phyloP scores from a whole-genome alignment of 1,284 basidiomycete species.

The Ganoderma leucocontextum region DNA sequence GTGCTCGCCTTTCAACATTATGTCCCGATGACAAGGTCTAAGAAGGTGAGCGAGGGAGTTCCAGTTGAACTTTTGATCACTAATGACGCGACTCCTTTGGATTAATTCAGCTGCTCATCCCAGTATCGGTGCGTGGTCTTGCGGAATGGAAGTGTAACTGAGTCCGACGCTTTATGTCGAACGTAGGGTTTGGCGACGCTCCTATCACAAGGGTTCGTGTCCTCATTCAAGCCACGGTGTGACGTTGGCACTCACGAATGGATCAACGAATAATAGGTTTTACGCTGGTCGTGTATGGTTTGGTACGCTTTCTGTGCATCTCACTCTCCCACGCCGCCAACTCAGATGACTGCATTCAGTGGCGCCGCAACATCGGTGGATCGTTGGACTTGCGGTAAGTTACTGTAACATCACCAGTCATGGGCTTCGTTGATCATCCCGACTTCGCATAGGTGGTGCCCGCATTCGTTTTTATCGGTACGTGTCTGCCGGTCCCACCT shows the following conservation, averaged over 20 bases:
- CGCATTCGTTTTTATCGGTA: not conserved
- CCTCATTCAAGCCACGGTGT: not conserved
- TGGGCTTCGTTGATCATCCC: not conserved
- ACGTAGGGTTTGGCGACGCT: not conserved
- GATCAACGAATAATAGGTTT: not conserved
- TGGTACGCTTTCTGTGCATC: not conserved
- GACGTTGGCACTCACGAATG: not conserved
- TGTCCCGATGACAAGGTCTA: not conserved
- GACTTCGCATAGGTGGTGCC: not conserved
- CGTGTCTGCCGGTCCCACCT: not conserved
- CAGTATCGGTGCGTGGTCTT: not conserved
- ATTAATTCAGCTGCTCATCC: not conserved
- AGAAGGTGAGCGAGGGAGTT: not conserved
- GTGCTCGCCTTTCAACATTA: not conserved
- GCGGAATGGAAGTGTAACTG: not conserved
- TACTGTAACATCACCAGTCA: not conserved
- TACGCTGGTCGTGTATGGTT: conserved; percentile 2
- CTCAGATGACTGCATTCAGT: not conserved
- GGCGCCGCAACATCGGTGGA: not conserved
- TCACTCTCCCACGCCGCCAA: not conserved
- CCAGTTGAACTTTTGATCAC: not conserved
- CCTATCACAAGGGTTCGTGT: conserved; percentile 2
- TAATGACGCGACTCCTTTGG: not conserved
- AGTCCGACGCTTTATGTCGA: not conserved
- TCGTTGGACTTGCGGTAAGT: not conserved